Percentiles rank a stretch among this genome's conserved stretches.
Evolutionary conservation across 257 asterid genomes (phyloP).

Genomic region (Thymus mandschuricus): DNA sequence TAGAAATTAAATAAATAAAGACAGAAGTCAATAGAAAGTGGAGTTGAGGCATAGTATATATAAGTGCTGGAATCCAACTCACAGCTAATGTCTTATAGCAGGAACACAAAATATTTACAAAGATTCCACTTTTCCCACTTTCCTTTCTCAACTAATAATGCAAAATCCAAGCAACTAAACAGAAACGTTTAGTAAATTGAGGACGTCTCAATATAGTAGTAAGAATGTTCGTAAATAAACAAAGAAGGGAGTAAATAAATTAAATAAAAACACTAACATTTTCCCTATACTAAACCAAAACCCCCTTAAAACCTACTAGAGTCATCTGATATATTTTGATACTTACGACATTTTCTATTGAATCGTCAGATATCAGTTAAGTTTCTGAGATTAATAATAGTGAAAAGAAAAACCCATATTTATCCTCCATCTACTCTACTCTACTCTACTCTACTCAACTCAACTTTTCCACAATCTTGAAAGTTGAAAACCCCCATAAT

Average conservation of each 20-base stretch:
- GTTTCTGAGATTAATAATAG: too few species aligned
- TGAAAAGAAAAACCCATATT: too few species aligned
- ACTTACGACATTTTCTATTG: too few species aligned
- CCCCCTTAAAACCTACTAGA: background rate
- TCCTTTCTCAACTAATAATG: constrained; percentile 29
- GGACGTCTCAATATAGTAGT: too few species aligned
- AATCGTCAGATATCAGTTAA: too few species aligned
- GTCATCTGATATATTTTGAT: too few species aligned
- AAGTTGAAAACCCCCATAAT: constrained; percentile 11
- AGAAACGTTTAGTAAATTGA: too few species aligned
- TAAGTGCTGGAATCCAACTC: constrained; percentile 48
- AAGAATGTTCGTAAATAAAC: too few species aligned
- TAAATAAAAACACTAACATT: too few species aligned
- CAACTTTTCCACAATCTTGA: too few species aligned
- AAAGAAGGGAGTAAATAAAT: too few species aligned
- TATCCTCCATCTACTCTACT: constrained; percentile 32
- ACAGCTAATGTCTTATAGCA: constrained; percentile 44
- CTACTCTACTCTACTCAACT: background rate
- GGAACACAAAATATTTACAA: constrained; percentile 34
- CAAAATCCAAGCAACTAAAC: background rate
- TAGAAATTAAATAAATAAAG: background rate
- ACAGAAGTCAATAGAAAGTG: constrained; percentile 43
- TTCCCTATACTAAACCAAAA: background rate
- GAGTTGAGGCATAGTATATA: constrained; percentile 44
- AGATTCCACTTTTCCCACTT: constrained; percentile 53